phyloP scores from a whole-genome alignment of 768 basidiomycete species.

The Boletus patriciae region DNA sequence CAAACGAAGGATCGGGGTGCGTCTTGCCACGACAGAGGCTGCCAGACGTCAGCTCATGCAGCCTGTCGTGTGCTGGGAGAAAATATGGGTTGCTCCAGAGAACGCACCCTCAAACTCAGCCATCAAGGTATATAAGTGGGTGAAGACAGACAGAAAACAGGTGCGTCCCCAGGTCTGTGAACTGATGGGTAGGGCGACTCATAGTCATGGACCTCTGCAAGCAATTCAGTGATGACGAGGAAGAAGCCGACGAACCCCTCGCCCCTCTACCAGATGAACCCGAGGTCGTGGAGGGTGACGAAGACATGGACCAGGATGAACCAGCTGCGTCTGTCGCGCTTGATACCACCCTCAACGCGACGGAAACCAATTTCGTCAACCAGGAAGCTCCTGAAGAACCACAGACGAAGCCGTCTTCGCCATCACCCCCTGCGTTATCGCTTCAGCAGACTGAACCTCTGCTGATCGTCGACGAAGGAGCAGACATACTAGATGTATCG shows the following conservation, averaged over 20 bases:
- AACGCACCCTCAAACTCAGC: constrained; percentile 53
- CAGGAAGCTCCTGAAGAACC: constrained; percentile 47
- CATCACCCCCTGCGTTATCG: constrained; percentile 64
- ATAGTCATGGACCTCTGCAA: constrained; percentile 31
- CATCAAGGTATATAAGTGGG: constrained; percentile 74
- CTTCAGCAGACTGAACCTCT: constrained; percentile 47
- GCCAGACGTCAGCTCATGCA: constrained; percentile 85
- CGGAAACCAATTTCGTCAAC: constrained; percentile 36
- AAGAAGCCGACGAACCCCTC: constrained; percentile 73
- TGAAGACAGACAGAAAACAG: constrained; percentile 76
- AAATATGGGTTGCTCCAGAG: constrained; percentile 65
- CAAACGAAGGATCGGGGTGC: constrained; percentile 74
- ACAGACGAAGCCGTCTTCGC: constrained; percentile 64
- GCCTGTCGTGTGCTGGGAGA: constrained; percentile 87
- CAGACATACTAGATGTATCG: constrained; percentile 51
- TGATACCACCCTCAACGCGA: constrained; percentile 39
- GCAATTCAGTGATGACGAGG: constrained; percentile 90
- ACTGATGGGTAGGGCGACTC: not conserved
- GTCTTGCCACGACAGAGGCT: constrained; percentile 73
- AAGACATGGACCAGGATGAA: constrained; percentile 75
- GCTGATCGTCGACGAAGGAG: constrained; percentile 38
- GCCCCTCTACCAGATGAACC: constrained; percentile 78
- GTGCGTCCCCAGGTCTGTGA: constrained; percentile 39
- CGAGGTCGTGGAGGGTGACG: constrained; percentile 72
- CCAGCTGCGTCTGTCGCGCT: constrained; percentile 40